Evolutionary conservation across 2,329 filamentous ascomycete species (phyloP).

Genomic region (Penicillium hesseltinei): DNA sequence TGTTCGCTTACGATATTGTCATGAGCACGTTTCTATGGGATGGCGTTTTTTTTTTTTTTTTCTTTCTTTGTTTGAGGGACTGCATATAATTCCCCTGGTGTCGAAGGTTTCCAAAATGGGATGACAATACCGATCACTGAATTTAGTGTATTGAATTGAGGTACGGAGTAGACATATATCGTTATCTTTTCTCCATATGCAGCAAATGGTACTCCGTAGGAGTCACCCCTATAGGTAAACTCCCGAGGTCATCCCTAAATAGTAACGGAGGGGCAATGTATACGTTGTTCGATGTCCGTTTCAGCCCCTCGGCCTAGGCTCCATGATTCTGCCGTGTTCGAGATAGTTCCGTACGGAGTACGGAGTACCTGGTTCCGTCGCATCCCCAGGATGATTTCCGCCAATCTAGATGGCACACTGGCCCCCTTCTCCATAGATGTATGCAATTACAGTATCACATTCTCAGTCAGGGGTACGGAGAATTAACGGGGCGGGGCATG

Average conservation of each 20-base stretch:
- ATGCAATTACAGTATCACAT: background rate
- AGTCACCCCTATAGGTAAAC: background rate
- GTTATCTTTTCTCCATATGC: background rate
- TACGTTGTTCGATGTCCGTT: background rate
- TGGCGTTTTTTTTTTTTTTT: constrained; percentile 25
- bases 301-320: background rate
- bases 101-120: constrained; percentile 15
- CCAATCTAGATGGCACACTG: constrained; percentile 1
- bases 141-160: constrained; percentile 2
- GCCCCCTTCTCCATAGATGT: background rate
- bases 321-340: background rate
- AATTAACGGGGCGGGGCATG: constrained; percentile 1
- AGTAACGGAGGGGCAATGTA: background rate
- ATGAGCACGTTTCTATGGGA: constrained; percentile 27
- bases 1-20: constrained; percentile 25
- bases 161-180: constrained; percentile 3
- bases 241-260: background rate
- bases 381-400: background rate
- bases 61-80: constrained; percentile 14
- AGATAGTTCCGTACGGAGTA: background rate
- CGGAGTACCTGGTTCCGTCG: background rate
- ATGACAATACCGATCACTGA: constrained; percentile 4
- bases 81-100: constrained; percentile 28
- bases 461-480: constrained; percentile 6
- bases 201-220: background rate